Evolutionary conservation across 2,329 filamentous ascomycete species (phyloP), one percentile per base, ranked within the genome.

Genomic region (Claviceps sp.): DNA sequence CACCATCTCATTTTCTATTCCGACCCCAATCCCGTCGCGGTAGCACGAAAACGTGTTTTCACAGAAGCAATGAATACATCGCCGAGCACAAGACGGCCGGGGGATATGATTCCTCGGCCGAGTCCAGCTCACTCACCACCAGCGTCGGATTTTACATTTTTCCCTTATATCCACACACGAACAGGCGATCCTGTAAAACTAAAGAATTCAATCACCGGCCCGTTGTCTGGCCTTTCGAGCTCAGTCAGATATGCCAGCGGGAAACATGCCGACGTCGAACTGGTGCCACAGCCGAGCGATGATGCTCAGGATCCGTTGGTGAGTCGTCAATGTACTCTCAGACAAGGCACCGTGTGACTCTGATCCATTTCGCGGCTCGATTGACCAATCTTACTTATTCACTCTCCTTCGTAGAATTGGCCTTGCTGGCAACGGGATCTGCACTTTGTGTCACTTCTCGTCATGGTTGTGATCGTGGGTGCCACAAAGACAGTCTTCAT

Each of bases 401-500:
- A 50, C 44, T 16, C 1, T 22, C 1, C 2, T 7, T 24, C 37
- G 5, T 54, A 79, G 73, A 82, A 81, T 58, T 81, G 77, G 78
- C 70, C 74, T 3, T 54, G 62, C 26, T 76, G 74, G 72, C 75
- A 72, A 54, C 79, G 78, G 52, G 72, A 78, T 46, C 48, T 63
- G 9, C 73, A 75, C 54, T 69, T 76, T 24, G 59, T 64, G 2
- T 66, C 74, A 1, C 60, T 82, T 0, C 62, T 79, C 16, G 59
- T 74, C 49, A 69, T 72, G 51, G 68, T 71, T 7, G 70, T 71
- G 1, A 60, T 79, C 2, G 65, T 72, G 4, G 70, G 71, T 2
- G 72, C 71, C n/a, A 71, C 75, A 64, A 81, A 81, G 64, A 78
- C 76, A 4, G 71, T 72, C 13, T 72, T 79, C 34, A 58, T 80